A percentile compares a stretch with the other conserved stretches of the same genome.
Evolutionary conservation across 306 rosid genomes (phyloP).

Genomic region (Carpinus fangiana): DNA sequence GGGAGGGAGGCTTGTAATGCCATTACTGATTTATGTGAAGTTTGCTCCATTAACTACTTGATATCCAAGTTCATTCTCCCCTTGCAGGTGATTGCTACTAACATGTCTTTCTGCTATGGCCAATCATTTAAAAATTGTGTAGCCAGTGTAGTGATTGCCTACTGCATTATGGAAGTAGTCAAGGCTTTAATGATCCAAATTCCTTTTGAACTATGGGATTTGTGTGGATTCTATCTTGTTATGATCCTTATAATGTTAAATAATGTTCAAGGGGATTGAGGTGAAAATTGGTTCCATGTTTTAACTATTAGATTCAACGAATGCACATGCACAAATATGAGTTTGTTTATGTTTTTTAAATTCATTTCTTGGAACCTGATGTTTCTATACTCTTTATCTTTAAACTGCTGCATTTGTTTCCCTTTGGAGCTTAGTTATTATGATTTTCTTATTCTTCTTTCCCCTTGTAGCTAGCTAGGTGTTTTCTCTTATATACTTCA

Average conservation of each 20-base stretch:
- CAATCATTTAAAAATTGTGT: conserved; percentile 5
- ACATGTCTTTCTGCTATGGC: neutral
- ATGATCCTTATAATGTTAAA: neutral
- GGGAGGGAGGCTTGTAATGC: conserved; percentile 97
- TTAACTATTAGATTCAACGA: neutral
- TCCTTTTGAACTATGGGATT: neutral
- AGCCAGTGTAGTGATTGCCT: neutral
- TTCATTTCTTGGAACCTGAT: neutral
- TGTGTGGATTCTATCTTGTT: neutral
- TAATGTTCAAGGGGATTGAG: neutral
- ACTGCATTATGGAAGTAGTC: conserved; percentile 14
- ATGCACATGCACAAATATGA: neutral
- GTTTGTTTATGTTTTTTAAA: neutral
- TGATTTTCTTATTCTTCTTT: too few species aligned
- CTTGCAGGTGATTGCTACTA: conserved; percentile 64
- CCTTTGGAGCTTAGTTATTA: too few species aligned
- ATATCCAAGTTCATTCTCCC: conserved; percentile 97
- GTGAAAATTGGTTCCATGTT: neutral
- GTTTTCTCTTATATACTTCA: too few species aligned
- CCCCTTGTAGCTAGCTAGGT: too few species aligned
- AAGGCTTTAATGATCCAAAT: conserved; percentile 7
- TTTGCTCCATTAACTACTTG: conserved; percentile 87
- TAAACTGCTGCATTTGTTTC: too few species aligned
- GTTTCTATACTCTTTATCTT: too few species aligned
- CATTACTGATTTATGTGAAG: conserved; percentile 91